Conservation (phyloP, 2,329 filamentous ascomycete genomes). For the Capronia americana region DNA sequence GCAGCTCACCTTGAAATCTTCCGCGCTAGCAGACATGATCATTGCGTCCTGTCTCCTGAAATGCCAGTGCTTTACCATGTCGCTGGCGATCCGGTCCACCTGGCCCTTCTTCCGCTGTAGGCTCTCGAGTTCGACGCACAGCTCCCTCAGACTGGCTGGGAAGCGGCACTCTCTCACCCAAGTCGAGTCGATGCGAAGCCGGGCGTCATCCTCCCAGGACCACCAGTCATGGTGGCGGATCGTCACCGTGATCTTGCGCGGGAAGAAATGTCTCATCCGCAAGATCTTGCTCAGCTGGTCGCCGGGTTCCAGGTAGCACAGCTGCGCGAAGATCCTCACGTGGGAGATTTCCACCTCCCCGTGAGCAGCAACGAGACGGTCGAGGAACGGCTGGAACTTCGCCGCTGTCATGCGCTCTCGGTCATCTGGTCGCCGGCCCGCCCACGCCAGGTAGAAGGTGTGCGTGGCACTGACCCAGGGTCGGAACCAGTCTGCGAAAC, state of each 20-base stretch:
- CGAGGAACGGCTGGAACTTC: neutral
- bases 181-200: neutral
- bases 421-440: conserved; percentile 41
- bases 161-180: neutral
- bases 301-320: neutral
- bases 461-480: conserved; percentile 52
- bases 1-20: conserved; percentile 42
- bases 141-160: conserved; percentile 46
- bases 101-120: conserved; percentile 55
- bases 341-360: neutral
- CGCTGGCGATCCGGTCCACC: conserved; percentile 46
- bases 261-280: neutral
- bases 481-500: conserved; percentile 46
- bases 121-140: conserved; percentile 58
- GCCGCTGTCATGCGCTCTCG: neutral
- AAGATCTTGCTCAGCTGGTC: neutral
- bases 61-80: neutral
- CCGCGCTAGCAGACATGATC: neutral
- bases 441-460: conserved; percentile 47
- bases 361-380: neutral
- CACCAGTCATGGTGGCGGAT: conserved; percentile 7
- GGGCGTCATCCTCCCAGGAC: neutral
- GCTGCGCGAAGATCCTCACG: neutral
- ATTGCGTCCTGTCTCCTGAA: neutral
- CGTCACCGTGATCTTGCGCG: neutral